These are phyloP conservation scores for Delitschia confertaspora DNA, from an alignment of 495 filamentous ascomycete species.

Conservation along the genomic window DNA sequence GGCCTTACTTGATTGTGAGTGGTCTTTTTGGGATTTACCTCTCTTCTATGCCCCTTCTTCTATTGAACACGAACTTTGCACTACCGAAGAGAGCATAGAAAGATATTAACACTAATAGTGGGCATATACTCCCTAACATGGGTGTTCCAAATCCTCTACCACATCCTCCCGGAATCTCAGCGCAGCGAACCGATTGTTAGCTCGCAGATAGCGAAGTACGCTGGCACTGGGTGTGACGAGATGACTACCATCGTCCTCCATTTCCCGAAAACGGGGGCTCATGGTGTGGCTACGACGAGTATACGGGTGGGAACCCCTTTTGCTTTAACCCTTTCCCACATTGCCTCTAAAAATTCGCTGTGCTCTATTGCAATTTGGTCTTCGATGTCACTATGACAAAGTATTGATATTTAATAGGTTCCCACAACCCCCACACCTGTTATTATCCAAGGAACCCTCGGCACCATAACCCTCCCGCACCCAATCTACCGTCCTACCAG, in stretches of 20 bases:
- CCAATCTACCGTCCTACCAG: conserved; percentile 60
- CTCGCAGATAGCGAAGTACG: conserved; percentile 64
- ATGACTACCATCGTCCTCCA: conserved; percentile 68
- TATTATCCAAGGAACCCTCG: conserved; percentile 75
- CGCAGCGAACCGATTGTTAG: conserved; percentile 48
- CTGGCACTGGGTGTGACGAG: conserved; percentile 73
- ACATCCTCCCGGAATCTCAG: conserved; percentile 47
- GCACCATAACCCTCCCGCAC: conserved; percentile 76
- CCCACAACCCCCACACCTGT: conserved; percentile 51
- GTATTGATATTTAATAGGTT: too few relatives aligned
- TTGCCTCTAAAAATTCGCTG: not conserved
- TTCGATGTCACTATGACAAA: too few relatives aligned
- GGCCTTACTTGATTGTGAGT: conserved; percentile 61
- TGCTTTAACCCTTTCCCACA: conserved; percentile 12
- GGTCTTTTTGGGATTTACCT: conserved; percentile 6
- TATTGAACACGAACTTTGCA: not conserved
- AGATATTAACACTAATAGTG: conserved; percentile 38
- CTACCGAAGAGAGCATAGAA: not conserved
- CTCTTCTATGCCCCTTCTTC: not conserved
- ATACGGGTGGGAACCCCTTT: conserved; percentile 46
- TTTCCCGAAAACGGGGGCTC: conserved; percentile 54
- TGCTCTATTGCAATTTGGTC: too few relatives aligned
- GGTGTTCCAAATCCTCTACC: conserved; percentile 88
- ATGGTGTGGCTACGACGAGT: conserved; percentile 71
- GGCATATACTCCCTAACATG: conserved; percentile 87